Evolutionary conservation across 805 yeast species (phyloP), one percentile per base, ranked within the genome.

Genomic region (Saccharomycopsis malanga): DNA sequence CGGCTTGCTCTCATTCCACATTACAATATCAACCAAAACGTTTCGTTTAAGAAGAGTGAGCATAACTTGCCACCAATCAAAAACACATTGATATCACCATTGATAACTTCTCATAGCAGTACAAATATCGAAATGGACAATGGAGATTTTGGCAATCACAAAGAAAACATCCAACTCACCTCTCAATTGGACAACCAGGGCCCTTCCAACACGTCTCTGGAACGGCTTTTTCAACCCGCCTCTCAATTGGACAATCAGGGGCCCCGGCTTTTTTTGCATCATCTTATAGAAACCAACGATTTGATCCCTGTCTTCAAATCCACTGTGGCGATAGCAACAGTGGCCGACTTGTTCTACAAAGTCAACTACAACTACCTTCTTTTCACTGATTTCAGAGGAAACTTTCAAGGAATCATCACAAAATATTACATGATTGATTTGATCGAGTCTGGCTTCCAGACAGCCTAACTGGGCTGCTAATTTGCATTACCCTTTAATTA

Each of bases 281-380:
- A 51, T 39, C 37, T 51, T 15, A 36, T 51, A 10, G 54, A 47
- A 30, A 18, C 38, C 12, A 17, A 30, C 34, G 52, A 39, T 12
- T 14, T 14, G 14, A 20, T 51, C 10, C 52, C 54, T 1, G 52
- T 51, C 4, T 37, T 51, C 17, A 34, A 36, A 23, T 20, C 43
- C 7, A n/a, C 39, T 4, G 18, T 58, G 10, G 56, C 58, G 14
- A 32, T 62, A 7, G 59, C 61, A 0, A 54, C 63, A 10, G 38
- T 61, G 5, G 54, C 56, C 14, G 65, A 62, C 23, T 44, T 61
- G 2, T 59, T 62, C 46, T 58, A 54, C 47, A 61, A 60, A 41
- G 37, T 62, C 46, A 61, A 61, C 30, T 59, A 61, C 17, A 52
- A 62, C 34, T 54, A 53, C 32, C 58, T 59, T 17, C 21, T 62